Base-by-base conservation (phyloP, 257 asterid species). In the Anisodus acutangulus region DNA sequence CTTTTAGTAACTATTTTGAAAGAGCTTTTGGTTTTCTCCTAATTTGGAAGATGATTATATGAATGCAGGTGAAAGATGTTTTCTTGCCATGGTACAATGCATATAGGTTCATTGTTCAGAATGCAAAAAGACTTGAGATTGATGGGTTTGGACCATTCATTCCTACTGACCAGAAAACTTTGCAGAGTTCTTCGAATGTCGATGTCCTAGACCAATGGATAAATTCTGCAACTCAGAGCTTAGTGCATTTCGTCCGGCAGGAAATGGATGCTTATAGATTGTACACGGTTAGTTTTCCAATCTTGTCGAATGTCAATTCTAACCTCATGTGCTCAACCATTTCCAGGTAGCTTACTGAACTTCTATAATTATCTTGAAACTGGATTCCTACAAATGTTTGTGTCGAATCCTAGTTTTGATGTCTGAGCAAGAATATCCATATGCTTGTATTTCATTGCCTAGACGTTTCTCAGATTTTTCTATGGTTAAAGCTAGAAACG, bases 81-180 rank as follows among this genome's bases (percentile, higher is more conserved):
- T 96, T 96, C 89, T 89, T 96, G 88, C 99, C 98, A 9, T 96
- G 99, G 99, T 94, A 96, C 87, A 96, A 96, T 90, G 99, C 99
- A n/a, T 96, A 96, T 79, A 96, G 99, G 87, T 97, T 97, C 86
- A 96, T 97, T 62, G 96, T 97, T 85, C 99, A 97, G 89, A 97
- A 95, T 92, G 95, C 98, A 55, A 97, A 95, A 85, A 92, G 98
- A 62, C 95, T 95, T 83, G 98, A 97, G 90, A 85, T 92, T 84
- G 99, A 97, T 86, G 98, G 98, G 58, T 91, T 92, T 66, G 87
- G 89, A n/a, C 92, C 95, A 62, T 97, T 97, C 88, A 85, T 86
- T 79, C 99, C 98, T 11, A 80, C 95, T 59, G 95, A 95, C 91
- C 94, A 88, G 74, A 82, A 83, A 68, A 89, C 88, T 85, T 92